phyloP scores from a whole-genome alignment of 2,329 filamentous ascomycete genomes.

The Colletotrichum paranaense region DNA sequence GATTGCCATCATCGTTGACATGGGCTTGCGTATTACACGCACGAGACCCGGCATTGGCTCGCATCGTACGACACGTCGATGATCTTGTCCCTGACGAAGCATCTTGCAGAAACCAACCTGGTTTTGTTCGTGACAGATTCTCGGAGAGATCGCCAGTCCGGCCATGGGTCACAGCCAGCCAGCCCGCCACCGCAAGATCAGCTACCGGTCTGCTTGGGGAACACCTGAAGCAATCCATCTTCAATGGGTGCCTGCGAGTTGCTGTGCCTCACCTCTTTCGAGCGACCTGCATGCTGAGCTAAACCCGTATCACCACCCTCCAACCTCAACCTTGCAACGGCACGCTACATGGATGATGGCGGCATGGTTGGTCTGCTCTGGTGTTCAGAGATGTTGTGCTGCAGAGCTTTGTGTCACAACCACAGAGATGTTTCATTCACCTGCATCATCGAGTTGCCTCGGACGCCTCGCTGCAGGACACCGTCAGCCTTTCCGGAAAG shows the following conservation, averaged over 20 bases:
- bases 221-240: slow-evolving; percentile 1
- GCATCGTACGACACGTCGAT: slow-evolving; percentile 16
- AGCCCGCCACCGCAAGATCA: slow-evolving; percentile 29
- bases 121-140: slow-evolving; percentile 15
- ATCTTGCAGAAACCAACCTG: slow-evolving; percentile 19
- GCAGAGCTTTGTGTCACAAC: slow-evolving; percentile 31
- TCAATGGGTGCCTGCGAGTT: slow-evolving; percentile 7
- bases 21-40: slow-evolving; percentile 4
- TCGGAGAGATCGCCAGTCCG: slow-evolving; percentile 29
- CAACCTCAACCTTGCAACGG: slow-evolving; percentile 23
- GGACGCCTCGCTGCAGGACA: slow-evolving; percentile 24
- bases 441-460: slow-evolving; percentile 36
- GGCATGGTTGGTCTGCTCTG: slow-evolving; percentile 26
- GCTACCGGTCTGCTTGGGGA: slow-evolving; percentile 20
- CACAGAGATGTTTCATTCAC: slow-evolving; percentile 26
- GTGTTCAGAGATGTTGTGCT: slow-evolving; percentile 11
- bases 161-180: not conserved
- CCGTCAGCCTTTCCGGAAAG: slow-evolving; percentile 33
- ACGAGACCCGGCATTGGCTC: slow-evolving; percentile 20
- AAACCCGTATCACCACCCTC: slow-evolving; percentile 31
- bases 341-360: slow-evolving; percentile 19
- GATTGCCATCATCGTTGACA: not conserved
- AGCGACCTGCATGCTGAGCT: slow-evolving; percentile 31
- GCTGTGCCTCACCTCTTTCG: slow-evolving; percentile 31
- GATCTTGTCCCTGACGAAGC: slow-evolving; percentile 29